phyloP scores from a whole-genome alignment of 768 basidiomycete species.

The Termitomyces sp. region DNA sequence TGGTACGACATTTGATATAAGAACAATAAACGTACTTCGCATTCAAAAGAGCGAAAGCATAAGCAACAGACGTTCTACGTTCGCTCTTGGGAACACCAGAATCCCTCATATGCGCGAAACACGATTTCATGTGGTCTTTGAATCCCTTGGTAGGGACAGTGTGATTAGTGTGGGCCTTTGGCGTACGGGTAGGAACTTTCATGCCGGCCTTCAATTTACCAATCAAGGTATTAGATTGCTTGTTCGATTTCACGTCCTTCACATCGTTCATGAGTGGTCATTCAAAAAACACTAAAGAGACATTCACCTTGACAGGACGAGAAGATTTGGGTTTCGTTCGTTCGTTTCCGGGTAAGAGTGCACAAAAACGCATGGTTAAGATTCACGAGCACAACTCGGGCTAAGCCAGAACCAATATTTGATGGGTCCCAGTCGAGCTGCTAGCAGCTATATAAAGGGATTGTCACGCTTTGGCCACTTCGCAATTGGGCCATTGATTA shows the following conservation, averaged over 20 bases:
- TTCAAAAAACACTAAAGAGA: not conserved
- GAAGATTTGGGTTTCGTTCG: not conserved
- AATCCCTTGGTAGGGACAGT: too few relatives aligned
- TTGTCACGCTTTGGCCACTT: not conserved
- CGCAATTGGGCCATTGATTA: not conserved
- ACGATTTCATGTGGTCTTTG: not conserved
- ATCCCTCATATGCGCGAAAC: not conserved
- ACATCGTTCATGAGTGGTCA: not conserved
- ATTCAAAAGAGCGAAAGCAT: not conserved
- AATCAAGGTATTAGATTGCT: not conserved
- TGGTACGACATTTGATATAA: not conserved
- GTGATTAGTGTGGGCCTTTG: not conserved
- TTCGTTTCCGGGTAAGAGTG: not conserved
- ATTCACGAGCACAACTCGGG: not conserved
- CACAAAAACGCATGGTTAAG: not conserved
- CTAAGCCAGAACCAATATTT: not conserved
- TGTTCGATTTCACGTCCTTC: not conserved
- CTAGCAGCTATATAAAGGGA: not conserved
- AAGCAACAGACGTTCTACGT: not conserved
- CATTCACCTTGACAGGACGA: not conserved
- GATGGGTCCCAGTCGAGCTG: not conserved
- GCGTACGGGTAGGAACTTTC: not conserved
- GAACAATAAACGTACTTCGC: not conserved
- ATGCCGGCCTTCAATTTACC: not conserved
- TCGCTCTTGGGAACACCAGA: not conserved